Evolutionary conservation across 768 basidiomycete species (phyloP).

Genomic region (Collybia mongolica): DNA sequence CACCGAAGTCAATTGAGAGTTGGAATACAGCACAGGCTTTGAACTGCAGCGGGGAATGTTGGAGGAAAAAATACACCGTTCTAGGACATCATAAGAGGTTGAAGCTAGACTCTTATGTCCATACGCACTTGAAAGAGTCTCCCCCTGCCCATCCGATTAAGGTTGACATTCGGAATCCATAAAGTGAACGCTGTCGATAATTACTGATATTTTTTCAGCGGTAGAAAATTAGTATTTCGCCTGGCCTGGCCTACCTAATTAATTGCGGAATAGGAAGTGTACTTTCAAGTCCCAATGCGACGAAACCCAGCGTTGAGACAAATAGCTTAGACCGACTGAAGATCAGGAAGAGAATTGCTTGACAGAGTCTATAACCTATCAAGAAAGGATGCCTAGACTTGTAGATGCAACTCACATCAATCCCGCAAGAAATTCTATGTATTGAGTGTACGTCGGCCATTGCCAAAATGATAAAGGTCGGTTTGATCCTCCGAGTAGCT

Average conservation of each 20-base stretch:
- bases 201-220: conserved; percentile 47
- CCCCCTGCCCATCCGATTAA: conserved; percentile 83
- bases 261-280: conserved; percentile 86
- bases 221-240: conserved; percentile 1
- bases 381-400: conserved; percentile 1
- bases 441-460: conserved; percentile 74
- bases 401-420: conserved; percentile 53
- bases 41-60: conserved; percentile 75
- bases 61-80: conserved; percentile 77
- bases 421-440: conserved; percentile 80
- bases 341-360: conserved; percentile 74
- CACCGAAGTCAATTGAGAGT: conserved; percentile 74
- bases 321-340: conserved; percentile 63
- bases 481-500: conserved; percentile 54
- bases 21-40: conserved; percentile 84
- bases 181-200: conserved; percentile 73
- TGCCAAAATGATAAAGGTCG: conserved; percentile 84
- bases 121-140: conserved; percentile 76
- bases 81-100: conserved; percentile 31
- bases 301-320: conserved; percentile 65
- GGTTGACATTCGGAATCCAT: conserved; percentile 84
- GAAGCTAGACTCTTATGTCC: conserved; percentile 3
- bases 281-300: conserved; percentile 81
- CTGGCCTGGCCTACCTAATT: conserved; percentile 50
- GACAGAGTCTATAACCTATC: conserved; percentile 50